Evolutionary conservation across 352 stramenopile genomes (phyloP).

Genomic region (Aphanomyces euteiches): DNA sequence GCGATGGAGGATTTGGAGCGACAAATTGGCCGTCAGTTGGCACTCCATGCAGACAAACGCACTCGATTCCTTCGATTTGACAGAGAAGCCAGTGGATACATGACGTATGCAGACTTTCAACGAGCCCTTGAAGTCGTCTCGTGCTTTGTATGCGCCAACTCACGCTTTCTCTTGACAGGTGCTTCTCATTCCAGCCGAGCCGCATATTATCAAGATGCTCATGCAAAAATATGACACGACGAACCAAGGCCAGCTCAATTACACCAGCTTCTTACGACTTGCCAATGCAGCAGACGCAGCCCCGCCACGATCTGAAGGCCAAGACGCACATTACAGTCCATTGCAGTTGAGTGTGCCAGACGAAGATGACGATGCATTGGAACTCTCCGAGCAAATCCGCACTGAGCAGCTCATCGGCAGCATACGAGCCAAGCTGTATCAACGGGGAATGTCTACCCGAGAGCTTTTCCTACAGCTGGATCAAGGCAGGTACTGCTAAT

Average conservation of each 20-base stretch:
- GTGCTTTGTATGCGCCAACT: too few relatives aligned
- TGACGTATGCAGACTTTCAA: constrained; percentile 14
- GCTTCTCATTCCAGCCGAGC: too few relatives aligned
- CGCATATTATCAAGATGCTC: not conserved
- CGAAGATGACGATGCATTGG: constrained; percentile 10
- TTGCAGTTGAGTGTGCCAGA: not conserved
- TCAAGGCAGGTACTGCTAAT: not conserved
- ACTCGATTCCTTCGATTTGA: constrained; percentile 12
- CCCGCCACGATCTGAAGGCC: not conserved
- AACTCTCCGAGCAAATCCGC: not conserved
- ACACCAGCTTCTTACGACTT: constrained; percentile 18
- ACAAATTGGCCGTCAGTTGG: not conserved
- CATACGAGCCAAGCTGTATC: constrained; percentile 21
- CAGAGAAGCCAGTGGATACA: constrained; percentile 1
- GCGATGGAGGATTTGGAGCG: constrained; percentile 3
- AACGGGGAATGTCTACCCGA: not conserved
- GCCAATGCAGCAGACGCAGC: not conserved
- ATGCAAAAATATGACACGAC: constrained; percentile 19
- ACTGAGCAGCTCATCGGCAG: constrained; percentile 2
- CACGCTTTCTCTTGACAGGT: too few relatives aligned
- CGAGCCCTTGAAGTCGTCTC: constrained; percentile 3
- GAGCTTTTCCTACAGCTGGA: constrained; percentile 23
- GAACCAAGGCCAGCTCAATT: constrained; percentile 17
- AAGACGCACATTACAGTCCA: not conserved
- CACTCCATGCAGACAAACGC: not conserved